Conservation (phyloP, 2,329 filamentous ascomycete species). For the Aureobasidium sp. region DNA sequence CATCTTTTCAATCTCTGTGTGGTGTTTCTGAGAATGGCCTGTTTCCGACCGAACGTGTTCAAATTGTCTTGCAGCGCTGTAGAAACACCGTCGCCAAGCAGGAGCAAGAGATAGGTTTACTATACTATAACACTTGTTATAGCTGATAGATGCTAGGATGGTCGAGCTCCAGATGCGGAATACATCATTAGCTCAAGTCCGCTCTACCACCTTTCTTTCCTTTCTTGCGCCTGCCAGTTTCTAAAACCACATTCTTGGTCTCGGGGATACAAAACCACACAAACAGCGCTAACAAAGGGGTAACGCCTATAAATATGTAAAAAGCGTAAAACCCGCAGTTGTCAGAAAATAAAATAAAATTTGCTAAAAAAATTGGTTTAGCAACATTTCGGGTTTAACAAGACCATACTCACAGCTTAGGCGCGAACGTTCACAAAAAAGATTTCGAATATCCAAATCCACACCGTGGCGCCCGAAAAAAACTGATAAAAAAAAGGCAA, state of each 20-base stretch:
- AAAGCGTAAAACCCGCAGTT: conserved; percentile 52
- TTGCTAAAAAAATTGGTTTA: conserved; percentile 61
- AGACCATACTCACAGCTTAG: conserved; percentile 62
- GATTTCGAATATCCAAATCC: conserved; percentile 64
- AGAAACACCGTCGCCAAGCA: no score
- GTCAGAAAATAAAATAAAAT: conserved; percentile 63
- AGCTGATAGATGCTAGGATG: no score
- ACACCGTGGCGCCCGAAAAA: conserved; percentile 62
- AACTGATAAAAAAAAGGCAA: conserved; percentile 48
- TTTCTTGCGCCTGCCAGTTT: no score
- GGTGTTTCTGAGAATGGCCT: no score
- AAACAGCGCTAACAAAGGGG: conserved; percentile 35
- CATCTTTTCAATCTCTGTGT: no score
- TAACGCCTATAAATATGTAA: conserved; percentile 48
- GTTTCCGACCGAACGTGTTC: no score
- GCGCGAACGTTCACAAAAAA: conserved; percentile 68
- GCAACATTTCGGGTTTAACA: conserved; percentile 52
- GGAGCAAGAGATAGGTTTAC: no score
- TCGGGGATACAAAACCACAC: conserved; percentile 39
- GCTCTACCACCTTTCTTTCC: no score
- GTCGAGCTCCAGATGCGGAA: no score
- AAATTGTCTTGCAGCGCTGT: no score
- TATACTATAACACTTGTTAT: no score
- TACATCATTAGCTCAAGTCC: no score
- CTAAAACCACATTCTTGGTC: conserved; percentile 42